Conservation (phyloP, 345 rosid species). For the Corchorus olitorius region DNA sequence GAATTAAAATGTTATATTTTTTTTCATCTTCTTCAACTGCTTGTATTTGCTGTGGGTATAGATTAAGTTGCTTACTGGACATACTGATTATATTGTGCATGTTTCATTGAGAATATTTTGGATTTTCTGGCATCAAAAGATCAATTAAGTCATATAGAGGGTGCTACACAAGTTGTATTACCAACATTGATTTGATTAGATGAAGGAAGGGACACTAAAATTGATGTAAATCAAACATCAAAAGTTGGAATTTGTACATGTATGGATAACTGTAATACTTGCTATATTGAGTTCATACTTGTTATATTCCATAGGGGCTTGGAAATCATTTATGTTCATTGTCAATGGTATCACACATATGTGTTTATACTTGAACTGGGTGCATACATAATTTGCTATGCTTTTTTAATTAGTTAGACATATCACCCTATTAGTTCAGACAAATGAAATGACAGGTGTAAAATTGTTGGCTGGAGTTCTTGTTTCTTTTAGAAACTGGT, state of each 20-base stretch:
- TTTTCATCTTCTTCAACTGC: background rate
- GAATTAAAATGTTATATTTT: background rate
- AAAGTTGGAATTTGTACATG: background rate
- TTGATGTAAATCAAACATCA: background rate
- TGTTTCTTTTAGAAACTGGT: background rate
- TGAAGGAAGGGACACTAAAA: background rate
- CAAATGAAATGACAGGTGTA: background rate
- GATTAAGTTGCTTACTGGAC: background rate
- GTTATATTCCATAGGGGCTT: background rate
- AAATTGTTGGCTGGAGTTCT: background rate
- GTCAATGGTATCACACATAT: background rate
- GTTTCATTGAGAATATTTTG: slow-evolving; percentile 10
- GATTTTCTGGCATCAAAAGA: slow-evolving; percentile 3
- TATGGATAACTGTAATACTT: background rate
- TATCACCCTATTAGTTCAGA: background rate
- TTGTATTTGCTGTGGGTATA: background rate
- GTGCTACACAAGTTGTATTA: background rate
- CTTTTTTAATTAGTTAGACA: background rate
- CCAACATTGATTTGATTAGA: background rate
- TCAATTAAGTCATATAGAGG: background rate
- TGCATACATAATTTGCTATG: background rate
- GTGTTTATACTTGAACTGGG: background rate
- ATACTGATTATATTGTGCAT: background rate
- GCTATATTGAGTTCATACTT: background rate
- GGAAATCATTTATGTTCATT: background rate